Evolutionary conservation across 1,284 basidiomycete species (phyloP).

Genomic region (Trametes versicolor): DNA sequence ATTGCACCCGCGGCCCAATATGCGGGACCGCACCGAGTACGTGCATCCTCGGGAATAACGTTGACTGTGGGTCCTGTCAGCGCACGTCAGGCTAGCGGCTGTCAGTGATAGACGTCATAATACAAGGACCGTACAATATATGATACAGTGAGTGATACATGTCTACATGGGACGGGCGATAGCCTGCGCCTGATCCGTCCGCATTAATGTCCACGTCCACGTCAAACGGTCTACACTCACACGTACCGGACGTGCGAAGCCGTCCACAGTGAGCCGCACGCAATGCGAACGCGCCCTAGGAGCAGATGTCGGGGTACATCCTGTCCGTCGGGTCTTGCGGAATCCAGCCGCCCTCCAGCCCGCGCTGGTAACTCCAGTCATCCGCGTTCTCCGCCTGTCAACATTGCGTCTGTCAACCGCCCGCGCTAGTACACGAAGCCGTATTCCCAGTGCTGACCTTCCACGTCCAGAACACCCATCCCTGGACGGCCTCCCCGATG

Average conservation of each 20-base stretch:
- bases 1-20: neutral
- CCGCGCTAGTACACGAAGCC: neutral
- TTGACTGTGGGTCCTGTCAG: no score
- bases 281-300: conserved; percentile 2
- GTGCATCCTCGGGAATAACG: no score
- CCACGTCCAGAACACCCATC: conserved; percentile 91
- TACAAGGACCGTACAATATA: conserved; percentile 5
- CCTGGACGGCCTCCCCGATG: conserved; percentile 69
- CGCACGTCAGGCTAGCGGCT: neutral
- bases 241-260: neutral
- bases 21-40: neutral
- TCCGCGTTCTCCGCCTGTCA: conserved; percentile 73
- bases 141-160: neutral
- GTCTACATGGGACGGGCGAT: neutral
- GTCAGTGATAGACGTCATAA: neutral
- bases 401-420: neutral
- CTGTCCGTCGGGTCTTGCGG: conserved; percentile 70
- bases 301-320: conserved; percentile 68
- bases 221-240: neutral
- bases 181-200: neutral
- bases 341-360: conserved; percentile 77
- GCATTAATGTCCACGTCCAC: neutral
- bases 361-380: conserved; percentile 79
- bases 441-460: conserved; percentile 56
- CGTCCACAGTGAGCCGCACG: neutral